Evolutionary conservation across 192 early-diverging fungal genomes (phyloP).

Genomic region (Rhizophagus prolifer): DNA sequence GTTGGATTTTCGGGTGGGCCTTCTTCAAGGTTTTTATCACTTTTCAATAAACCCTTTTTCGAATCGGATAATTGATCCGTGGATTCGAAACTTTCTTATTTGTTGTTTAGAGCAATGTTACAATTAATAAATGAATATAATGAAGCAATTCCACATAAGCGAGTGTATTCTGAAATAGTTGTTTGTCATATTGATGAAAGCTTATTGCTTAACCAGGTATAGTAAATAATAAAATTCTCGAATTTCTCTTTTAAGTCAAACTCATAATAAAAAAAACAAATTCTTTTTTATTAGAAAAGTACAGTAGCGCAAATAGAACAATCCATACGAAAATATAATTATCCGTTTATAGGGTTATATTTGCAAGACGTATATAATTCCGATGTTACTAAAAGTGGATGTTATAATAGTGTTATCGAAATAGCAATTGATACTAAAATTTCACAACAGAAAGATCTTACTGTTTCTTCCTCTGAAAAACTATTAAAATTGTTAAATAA

Average conservation of each 20-base stretch:
- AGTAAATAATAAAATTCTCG: neutral
- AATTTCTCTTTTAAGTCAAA: neutral
- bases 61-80: neutral
- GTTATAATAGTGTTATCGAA: constrained; percentile 39
- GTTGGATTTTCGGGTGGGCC: constrained; percentile 86
- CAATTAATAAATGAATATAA: constrained; percentile 65
- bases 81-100: neutral
- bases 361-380: constrained; percentile 69
- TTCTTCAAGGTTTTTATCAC: constrained; percentile 62
- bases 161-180: constrained; percentile 57
- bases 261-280: neutral
- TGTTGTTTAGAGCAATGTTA: constrained; percentile 56
- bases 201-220: constrained; percentile 45
- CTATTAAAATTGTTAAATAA: constrained; percentile 53
- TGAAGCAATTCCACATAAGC: constrained; percentile 48
- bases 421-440: constrained; percentile 25
- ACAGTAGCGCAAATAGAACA: constrained; percentile 40
- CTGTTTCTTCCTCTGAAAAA: constrained; percentile 37
- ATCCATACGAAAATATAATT: constrained; percentile 42
- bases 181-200: constrained; percentile 83
- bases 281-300: constrained; percentile 21
- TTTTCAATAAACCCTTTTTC: neutral
- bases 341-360: constrained; percentile 44
- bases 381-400: constrained; percentile 39
- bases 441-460: neutral